Evolutionary conservation across 140 eudicot species (phyloP).

Genomic region (Anethum foeniculum): DNA sequence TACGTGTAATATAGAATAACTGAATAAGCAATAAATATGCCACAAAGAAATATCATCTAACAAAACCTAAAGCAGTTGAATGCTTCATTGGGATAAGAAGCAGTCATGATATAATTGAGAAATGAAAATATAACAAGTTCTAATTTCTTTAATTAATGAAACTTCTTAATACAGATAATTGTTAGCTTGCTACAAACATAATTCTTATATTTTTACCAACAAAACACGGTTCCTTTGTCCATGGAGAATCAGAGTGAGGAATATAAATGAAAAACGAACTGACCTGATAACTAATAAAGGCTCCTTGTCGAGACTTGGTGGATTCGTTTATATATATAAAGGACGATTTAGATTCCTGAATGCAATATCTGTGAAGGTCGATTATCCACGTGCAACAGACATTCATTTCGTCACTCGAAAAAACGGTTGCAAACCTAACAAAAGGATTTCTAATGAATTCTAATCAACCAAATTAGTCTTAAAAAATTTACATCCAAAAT

Average conservation of each 20-base stretch:
- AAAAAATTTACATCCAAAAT: slow-evolving; percentile 65
- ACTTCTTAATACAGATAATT: background rate
- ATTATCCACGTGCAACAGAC: slow-evolving; percentile 62
- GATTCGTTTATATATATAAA: slow-evolving; percentile 62
- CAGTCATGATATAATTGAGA: background rate
- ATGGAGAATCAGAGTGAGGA: background rate
- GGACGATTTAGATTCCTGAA: slow-evolving; percentile 76
- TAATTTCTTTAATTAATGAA: background rate
- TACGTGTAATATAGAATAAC: background rate
- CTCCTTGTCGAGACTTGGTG: slow-evolving; percentile 60
- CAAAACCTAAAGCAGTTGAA: background rate
- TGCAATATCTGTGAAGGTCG: slow-evolving; percentile 79
- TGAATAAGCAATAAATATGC: background rate
- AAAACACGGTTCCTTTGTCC: background rate
- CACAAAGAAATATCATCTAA: background rate
- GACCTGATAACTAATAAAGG: slow-evolving; percentile 75
- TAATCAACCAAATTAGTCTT: slow-evolving; percentile 55
- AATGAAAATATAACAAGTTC: background rate
- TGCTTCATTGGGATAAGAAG: background rate
- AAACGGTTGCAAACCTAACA: background rate
- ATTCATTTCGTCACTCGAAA: slow-evolving; percentile 1
- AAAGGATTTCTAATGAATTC: background rate
- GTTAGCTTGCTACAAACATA: background rate
- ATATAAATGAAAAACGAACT: slow-evolving; percentile 9
- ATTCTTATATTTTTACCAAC: background rate